Evolutionary conservation across 2,329 filamentous ascomycete genomes (phyloP), one percentile per base, ranked within the genome.

Genomic region (Cylindrodendrum hubeiense): DNA sequence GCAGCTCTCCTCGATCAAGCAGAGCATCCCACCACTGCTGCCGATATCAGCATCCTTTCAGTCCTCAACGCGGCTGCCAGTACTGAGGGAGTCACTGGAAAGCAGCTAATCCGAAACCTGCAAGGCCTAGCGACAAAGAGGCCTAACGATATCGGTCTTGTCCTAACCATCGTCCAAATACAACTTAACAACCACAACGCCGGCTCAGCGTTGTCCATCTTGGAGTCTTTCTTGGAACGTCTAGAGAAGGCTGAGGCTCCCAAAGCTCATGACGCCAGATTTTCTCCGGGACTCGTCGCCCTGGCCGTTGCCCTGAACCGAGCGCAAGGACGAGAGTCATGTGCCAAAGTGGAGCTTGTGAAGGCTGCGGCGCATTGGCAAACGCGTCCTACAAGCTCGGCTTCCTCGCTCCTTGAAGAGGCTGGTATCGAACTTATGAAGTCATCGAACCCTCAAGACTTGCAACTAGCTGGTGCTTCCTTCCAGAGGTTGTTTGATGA

Each of bases 321-420:
- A 71, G 83, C 86, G 2, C 91, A 96, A 77, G 91, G 92, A 41
- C 92, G 94, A 37, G 91, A 91, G 69, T 82, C 85, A 24, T 90
- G 92, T 30, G 89, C 93, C 66, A 92, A 92, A 67, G 80, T 83
- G 7, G 93, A 96, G 75, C 84, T 98, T 19, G 88, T 90, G 64
- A 93, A 91, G 78, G 94, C 95, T 19, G 93, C 94, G 12, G 84
- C 86, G 15, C 91, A 97, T 81, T 98, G 96, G 95, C 87, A 89
- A 57, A 83, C 85, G 49, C 91, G 90, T 70, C 82, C 68, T 80
- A 68, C 73, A 6, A 70, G 66, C 17, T 68, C 76, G 2, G 78
- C 90, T 0, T 80, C 85, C n/a, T 87, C 92, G 1, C 87, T 98
- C 6, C 85, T 97, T 54, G 90, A 90, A 63, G 93, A 94, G 59